Percentiles rank a stretch among this genome's conserved stretches.
These are phyloP conservation scores for Rhodamnia rubescens DNA, from an alignment of 345 rosid genomes.

Conservation along the genomic window DNA sequence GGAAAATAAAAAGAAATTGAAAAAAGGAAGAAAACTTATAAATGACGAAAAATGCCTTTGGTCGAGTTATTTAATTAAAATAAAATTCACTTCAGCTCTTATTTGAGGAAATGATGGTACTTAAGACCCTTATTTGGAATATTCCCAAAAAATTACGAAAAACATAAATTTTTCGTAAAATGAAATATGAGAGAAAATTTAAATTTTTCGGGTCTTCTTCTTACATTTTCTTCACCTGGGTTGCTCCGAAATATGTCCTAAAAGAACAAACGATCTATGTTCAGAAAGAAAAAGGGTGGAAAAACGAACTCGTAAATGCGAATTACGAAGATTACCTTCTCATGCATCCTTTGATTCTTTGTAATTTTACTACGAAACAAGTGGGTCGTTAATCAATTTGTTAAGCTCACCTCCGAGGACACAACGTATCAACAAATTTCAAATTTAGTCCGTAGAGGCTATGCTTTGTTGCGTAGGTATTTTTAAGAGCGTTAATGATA, in stretches of 20 bases:
- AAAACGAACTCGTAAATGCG: background rate
- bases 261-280: background rate
- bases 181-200: background rate
- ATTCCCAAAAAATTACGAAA: background rate
- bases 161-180: background rate
- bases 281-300: background rate
- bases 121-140: no score
- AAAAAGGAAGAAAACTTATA: no score
- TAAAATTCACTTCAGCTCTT: no score
- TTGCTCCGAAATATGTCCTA: background rate
- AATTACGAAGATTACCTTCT: background rate
- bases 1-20: no score
- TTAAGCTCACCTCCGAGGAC: background rate
- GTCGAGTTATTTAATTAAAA: no score
- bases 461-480: background rate
- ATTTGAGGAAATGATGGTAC: no score
- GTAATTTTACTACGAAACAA: background rate
- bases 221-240: background rate
- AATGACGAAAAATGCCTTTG: no score
- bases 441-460: background rate
- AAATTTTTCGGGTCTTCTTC: background rate
- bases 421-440: background rate
- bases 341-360: background rate
- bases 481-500: background rate
- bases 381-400: background rate